A percentile compares a stretch with the other conserved stretches of the same genome.
Conservation (phyloP, 2,329 filamentous ascomycete genomes). For the Chaetomium olivaceum region DNA sequence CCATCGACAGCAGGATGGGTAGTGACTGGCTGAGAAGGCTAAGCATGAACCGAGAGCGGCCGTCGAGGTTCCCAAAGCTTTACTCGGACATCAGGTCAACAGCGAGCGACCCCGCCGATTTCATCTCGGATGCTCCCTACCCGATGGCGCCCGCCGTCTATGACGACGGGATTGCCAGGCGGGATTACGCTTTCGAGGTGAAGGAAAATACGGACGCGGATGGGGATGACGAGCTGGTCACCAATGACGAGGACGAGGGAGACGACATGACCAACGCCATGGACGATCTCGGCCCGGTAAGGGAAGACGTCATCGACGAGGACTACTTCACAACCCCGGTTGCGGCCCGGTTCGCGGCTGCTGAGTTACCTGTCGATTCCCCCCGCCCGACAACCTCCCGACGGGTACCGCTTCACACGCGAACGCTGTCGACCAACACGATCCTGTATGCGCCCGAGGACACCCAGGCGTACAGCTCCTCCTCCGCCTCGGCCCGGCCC, state of each 20-base stretch:
- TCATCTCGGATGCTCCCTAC: slow-evolving; percentile 50
- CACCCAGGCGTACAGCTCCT: slow-evolving; percentile 42
- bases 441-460: slow-evolving; percentile 77
- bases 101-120: slow-evolving; percentile 64
- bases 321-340: slow-evolving; percentile 59
- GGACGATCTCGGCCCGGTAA: slow-evolving; percentile 36
- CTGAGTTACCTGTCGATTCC: slow-evolving; percentile 37
- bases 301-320: slow-evolving; percentile 40
- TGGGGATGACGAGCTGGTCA: slow-evolving; percentile 86
- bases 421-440: slow-evolving; percentile 78
- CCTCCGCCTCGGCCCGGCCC: slow-evolving; percentile 44
- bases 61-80: slow-evolving; percentile 47
- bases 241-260: slow-evolving; percentile 71
- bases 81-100: slow-evolving; percentile 60
- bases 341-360: slow-evolving; percentile 42
- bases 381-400: slow-evolving; percentile 34
- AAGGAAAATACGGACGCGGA: slow-evolving; percentile 76
- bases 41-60: slow-evolving; percentile 53
- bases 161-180: slow-evolving; percentile 38
- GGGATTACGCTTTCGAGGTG: slow-evolving; percentile 47
- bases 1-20: slow-evolving; percentile 46
- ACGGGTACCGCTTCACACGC: slow-evolving; percentile 57
- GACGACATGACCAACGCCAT: slow-evolving; percentile 48
- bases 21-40: slow-evolving; percentile 55
- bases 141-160: slow-evolving; percentile 32